phyloP scores from a whole-genome alignment of 371 early-diverging fungal genomes.

The Globomyces sp. region DNA sequence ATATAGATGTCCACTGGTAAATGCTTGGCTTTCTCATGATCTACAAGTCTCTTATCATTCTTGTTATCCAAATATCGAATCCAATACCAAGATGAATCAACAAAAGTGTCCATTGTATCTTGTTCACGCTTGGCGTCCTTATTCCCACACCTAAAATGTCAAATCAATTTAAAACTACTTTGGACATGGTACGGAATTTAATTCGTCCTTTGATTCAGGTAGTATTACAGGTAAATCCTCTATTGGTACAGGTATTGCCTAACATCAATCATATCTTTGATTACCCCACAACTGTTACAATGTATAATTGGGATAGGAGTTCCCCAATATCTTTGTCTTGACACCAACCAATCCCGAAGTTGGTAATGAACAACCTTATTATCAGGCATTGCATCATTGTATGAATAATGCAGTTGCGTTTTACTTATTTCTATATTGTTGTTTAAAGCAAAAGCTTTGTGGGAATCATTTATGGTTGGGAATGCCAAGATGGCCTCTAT shows the following conservation, averaged over 20 bases:
- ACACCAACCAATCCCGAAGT: constrained; percentile 96
- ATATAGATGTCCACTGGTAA: constrained; percentile 91
- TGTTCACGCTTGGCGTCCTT: constrained; percentile 56
- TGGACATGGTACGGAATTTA: constrained; percentile 56
- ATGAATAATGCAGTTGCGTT: too few relatives aligned
- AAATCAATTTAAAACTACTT: constrained; percentile 52
- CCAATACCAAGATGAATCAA: constrained; percentile 96
- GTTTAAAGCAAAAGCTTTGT: too few relatives aligned
- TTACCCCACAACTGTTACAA: constrained; percentile 47
- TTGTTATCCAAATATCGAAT: constrained; percentile 78
- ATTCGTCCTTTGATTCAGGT: constrained; percentile 60
- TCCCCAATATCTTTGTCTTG: constrained; percentile 99
- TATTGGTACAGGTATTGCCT: constrained; percentile 83
- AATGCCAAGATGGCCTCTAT: too few relatives aligned
- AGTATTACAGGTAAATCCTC: constrained; percentile 77
- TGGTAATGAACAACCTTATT: constrained; percentile 45
- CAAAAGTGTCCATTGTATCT: constrained; percentile 96
- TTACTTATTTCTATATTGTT: too few relatives aligned
- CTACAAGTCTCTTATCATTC: constrained; percentile 43
- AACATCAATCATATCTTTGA: constrained; percentile 47
- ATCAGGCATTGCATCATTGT: too few relatives aligned
- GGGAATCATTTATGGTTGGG: too few relatives aligned
- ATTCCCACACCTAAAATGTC: constrained; percentile 23
- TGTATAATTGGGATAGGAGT: constrained; percentile 98
- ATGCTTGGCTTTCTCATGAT: not conserved